Percentiles rank a stretch among this genome's conserved stretches.
Conservation (phyloP, 176 grass and related monocot species). For the Hordeum marinum region DNA sequence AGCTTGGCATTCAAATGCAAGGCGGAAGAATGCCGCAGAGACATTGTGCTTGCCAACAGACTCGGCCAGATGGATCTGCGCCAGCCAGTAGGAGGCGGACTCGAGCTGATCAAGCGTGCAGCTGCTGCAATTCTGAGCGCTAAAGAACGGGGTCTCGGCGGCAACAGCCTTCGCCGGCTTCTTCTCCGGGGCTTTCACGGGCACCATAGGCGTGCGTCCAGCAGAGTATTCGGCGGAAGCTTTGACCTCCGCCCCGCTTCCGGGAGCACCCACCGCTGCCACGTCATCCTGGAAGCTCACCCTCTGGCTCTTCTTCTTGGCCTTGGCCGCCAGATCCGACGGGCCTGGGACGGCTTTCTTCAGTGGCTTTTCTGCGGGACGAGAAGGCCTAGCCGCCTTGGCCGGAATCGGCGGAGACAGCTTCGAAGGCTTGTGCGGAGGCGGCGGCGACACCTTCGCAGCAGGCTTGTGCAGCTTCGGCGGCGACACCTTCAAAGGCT, state of each 20-base stretch:
- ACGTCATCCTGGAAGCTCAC: constrained; percentile 45
- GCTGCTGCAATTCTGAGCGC: constrained; percentile 53
- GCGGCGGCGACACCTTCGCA: neutral
- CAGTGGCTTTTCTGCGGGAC: neutral
- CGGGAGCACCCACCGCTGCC: neutral
- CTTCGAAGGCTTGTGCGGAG: constrained; percentile 8
- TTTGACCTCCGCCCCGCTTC: neutral
- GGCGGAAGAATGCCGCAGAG: constrained; percentile 57
- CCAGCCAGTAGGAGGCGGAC: constrained; percentile 60
- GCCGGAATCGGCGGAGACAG: constrained; percentile 14
- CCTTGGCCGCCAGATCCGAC: neutral
- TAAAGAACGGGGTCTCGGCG: constrained; percentile 56
- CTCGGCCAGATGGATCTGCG: constrained; percentile 67
- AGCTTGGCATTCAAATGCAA: constrained; percentile 72
- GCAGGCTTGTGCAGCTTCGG: neutral
- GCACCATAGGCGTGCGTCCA: constrained; percentile 41
- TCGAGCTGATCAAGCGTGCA: constrained; percentile 50
- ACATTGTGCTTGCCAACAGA: constrained; percentile 68
- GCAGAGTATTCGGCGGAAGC: neutral
- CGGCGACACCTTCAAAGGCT: constrained; percentile 18
- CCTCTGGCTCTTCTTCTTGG: constrained; percentile 42
- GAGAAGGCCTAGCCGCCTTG: neutral
- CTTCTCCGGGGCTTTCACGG: constrained; percentile 8
- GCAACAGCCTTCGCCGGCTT: neutral
- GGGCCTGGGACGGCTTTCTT: constrained; percentile 14